These are phyloP conservation scores for Thielaviopsis populi DNA, from an alignment of 2,329 filamentous ascomycete species.

Conservation along the genomic window DNA sequence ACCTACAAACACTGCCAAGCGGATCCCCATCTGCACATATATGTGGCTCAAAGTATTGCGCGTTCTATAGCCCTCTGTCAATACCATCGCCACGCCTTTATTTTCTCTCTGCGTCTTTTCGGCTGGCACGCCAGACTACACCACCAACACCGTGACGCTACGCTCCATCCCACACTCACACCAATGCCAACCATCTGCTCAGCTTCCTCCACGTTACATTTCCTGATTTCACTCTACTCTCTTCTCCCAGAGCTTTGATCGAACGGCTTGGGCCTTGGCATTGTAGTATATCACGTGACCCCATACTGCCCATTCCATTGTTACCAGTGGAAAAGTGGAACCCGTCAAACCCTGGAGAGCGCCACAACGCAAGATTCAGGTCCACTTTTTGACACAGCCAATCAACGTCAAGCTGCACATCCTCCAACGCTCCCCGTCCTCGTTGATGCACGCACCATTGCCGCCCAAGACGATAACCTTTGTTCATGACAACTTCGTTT, in stretches of 20 bases:
- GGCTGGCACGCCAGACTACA: no score
- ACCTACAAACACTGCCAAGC: neutral
- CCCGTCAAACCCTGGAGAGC: constrained; percentile 12
- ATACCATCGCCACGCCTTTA: no score
- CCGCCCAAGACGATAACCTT: neutral
- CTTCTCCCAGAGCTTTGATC: constrained; percentile 4
- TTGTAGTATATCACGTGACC: constrained; percentile 8
- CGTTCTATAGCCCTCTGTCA: no score
- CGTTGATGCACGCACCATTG: constrained; percentile 10
- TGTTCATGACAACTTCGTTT: neutral
- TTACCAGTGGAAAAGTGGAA: neutral
- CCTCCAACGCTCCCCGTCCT: constrained; percentile 17
- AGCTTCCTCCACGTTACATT: neutral
- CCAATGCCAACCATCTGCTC: neutral
- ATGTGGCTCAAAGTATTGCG: neutral
- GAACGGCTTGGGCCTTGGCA: no score
- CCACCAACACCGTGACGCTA: no score
- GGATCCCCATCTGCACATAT: neutral
- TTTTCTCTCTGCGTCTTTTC: no score
- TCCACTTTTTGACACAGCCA: constrained; percentile 16
- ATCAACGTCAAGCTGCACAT: constrained; percentile 14
- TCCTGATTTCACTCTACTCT: neutral
- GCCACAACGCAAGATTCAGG: constrained; percentile 14
- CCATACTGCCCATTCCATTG: neutral
- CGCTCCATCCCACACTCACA: neutral